Evolutionary conservation across 192 early-diverging fungal genomes (phyloP), one percentile per base, ranked within the genome.

Genomic region (Coemansia sp.): DNA sequence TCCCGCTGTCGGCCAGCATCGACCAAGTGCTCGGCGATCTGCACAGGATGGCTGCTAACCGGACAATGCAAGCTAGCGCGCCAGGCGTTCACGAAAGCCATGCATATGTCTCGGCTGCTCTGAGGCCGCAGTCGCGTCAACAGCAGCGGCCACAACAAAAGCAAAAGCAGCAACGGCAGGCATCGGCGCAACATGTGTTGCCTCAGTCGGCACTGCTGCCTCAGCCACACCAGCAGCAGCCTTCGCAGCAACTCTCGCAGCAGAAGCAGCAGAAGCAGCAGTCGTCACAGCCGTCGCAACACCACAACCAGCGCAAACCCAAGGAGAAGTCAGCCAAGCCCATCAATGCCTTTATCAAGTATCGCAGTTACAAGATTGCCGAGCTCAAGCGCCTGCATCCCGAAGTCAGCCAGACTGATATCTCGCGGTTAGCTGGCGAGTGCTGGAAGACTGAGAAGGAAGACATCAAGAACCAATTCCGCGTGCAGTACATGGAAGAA

Each of bases 281-380:
- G 14, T 19, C 54, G 28, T 48, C 31, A 32, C 34, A 44, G n/a
- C 21, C 0, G 41, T 62, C 60, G 59, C 58, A 16, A 32, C 32
- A 51, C 47, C 48, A 49, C 26, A 60, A 66, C 47, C 67, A 50
- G 32, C 71, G 71, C 67, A 69, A 78, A 64, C 52, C 54, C 58
- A 73, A 78, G 71, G 76, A 78, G 53, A 78, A 78, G 67, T 78
- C 77, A 16, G 66, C 67, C 72, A 80, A 74, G 62, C 77, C 77
- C 22, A 80, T 72, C 65, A 80, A 80, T 14, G 72, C 77, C 19
- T 80, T 80, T 32, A 80, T 80, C 55, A 80, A 74, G 68, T 80
- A 80, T 51, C 77, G 77, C 64, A 80, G 71, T 64, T 70, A 52
- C 67, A 80, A 80, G 72, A 80, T 74, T 26, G 68, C 59, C 56